Evolutionary conservation across 768 basidiomycete genomes (phyloP).

Genomic region (Phlegmacium glaucopus): DNA sequence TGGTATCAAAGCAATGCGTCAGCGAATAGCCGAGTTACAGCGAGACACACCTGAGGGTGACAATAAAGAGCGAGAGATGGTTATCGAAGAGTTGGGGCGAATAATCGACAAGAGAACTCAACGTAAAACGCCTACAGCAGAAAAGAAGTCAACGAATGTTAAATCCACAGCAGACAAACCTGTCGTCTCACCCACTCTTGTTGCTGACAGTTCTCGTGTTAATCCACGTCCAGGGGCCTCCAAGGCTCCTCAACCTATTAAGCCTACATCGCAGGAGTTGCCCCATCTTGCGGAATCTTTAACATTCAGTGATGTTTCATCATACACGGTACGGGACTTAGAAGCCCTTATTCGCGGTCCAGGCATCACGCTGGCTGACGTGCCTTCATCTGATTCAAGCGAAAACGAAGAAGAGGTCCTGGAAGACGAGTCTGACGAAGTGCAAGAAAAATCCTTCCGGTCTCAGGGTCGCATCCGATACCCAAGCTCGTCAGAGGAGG

Average conservation of each 20-base stretch:
- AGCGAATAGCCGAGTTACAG: constrained; percentile 43
- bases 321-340: constrained; percentile 29
- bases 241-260: too few relatives aligned
- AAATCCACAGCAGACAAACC: not conserved
- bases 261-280: too few relatives aligned
- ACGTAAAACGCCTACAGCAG: constrained; percentile 9
- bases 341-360: constrained; percentile 39
- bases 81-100: constrained; percentile 41
- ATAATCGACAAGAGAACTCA: constrained; percentile 26
- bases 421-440: constrained; percentile 31
- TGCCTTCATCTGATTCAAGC: constrained; percentile 37
- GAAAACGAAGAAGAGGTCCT: constrained; percentile 37
- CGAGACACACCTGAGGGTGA: constrained; percentile 19
- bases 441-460: constrained; percentile 11
- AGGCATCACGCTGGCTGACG: constrained; percentile 26
- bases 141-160: not conserved
- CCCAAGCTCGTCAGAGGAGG: constrained; percentile 32
- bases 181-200: too few relatives aligned
- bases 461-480: not conserved
- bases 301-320: constrained; percentile 14
- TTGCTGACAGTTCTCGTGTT: too few relatives aligned
- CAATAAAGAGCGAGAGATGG: constrained; percentile 16
- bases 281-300: constrained; percentile 4
- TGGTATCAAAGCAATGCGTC: constrained; percentile 39
- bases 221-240: too few relatives aligned